Evolutionary conservation across 2,329 filamentous ascomycete species (phyloP).

Genomic region (Alternaria rosae): DNA sequence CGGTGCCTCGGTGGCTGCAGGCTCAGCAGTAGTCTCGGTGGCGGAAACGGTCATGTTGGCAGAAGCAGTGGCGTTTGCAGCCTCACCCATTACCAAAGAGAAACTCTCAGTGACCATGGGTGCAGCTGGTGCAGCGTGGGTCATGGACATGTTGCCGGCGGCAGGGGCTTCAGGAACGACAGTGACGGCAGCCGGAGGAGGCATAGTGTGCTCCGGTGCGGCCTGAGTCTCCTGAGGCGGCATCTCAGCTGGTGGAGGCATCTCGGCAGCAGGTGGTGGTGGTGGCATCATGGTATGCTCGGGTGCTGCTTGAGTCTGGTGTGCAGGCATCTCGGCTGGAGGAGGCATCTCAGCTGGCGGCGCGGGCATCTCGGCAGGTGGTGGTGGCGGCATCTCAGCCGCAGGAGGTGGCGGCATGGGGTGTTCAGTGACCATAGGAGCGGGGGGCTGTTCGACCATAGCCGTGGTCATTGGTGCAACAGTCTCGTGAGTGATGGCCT

Average conservation of each 20-base stretch:
- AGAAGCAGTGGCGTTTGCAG: not conserved
- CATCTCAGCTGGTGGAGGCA: slow-evolving; percentile 1
- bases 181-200: not conserved
- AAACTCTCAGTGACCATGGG: slow-evolving; percentile 17
- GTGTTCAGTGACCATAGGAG: slow-evolving; percentile 3
- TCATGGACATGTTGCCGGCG: not conserved
- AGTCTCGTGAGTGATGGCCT: slow-evolving; percentile 12
- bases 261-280: not conserved
- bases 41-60: not conserved
- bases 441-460: not conserved
- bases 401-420: not conserved
- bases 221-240: slow-evolving; percentile 1
- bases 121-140: slow-evolving; percentile 8
- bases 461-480: slow-evolving; percentile 3
- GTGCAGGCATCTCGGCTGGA: not conserved
- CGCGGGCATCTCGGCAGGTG: not conserved
- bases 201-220: slow-evolving; percentile 3
- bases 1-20: not conserved
- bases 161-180: not conserved
- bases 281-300: not conserved
- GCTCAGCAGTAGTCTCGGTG: not conserved
- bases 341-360: not conserved
- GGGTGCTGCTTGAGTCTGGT: not conserved
- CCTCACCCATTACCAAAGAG: slow-evolving; percentile 13
- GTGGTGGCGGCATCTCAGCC: not conserved